These are phyloP conservation scores for Orbilia quercus DNA, from an alignment of 2,329 filamentous ascomycete species.

Conservation along the genomic window DNA sequence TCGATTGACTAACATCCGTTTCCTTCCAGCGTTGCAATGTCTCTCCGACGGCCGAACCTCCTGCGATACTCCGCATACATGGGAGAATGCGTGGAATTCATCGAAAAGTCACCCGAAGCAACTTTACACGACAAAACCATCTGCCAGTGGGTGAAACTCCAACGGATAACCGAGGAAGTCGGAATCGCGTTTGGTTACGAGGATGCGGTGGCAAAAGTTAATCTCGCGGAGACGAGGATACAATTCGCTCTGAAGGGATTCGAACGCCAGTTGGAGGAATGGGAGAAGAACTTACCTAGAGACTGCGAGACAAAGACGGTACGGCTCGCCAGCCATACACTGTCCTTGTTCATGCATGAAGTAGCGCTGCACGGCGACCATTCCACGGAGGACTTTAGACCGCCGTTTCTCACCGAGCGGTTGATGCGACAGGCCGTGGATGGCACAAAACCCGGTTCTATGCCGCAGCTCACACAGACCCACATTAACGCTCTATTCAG, in stretches of 20 bases:
- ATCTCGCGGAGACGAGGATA: conserved; percentile 69
- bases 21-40: conserved; percentile 64
- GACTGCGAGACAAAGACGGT: conserved; percentile 60
- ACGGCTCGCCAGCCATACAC: conserved; percentile 61
- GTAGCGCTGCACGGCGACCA: conserved; percentile 76
- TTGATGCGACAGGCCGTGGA: conserved; percentile 61
- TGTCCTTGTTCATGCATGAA: conserved; percentile 80
- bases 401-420: conserved; percentile 58
- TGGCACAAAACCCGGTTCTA: conserved; percentile 57
- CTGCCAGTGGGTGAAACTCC: conserved; percentile 64
- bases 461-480: conserved; percentile 66
- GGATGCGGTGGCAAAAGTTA: conserved; percentile 67
- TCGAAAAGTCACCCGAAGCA: conserved; percentile 64
- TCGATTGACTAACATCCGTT: not conserved
- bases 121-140: conserved; percentile 63
- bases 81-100: conserved; percentile 64
- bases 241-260: conserved; percentile 69
- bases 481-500: conserved; percentile 75
- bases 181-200: conserved; percentile 70
- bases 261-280: conserved; percentile 68
- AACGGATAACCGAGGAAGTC: conserved; percentile 69
- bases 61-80: conserved; percentile 65
- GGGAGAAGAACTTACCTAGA: conserved; percentile 64
- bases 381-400: conserved; percentile 67
- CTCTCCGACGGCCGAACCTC: conserved; percentile 65